These are phyloP conservation scores for Mitragyna speciosa DNA, from an alignment of 257 asterid species.

Conservation along the genomic window DNA sequence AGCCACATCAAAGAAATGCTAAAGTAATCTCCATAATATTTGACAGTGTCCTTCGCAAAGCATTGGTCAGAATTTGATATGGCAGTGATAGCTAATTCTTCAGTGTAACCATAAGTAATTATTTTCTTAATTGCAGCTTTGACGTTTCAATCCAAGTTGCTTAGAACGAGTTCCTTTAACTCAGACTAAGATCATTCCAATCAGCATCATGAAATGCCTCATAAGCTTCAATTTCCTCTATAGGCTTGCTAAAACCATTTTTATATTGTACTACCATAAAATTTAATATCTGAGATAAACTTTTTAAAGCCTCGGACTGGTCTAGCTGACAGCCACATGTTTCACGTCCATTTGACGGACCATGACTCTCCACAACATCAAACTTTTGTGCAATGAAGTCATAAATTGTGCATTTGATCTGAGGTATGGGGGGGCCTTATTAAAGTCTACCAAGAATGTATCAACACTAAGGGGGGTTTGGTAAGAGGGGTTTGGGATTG, in stretches of 20 bases:
- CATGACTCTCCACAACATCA: slow-evolving; percentile 44
- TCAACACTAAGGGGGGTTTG: too few relatives aligned
- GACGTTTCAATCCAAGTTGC: slow-evolving; percentile 74
- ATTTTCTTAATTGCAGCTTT: slow-evolving; percentile 81
- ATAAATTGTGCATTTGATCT: slow-evolving; percentile 57
- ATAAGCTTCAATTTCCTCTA: slow-evolving; percentile 50
- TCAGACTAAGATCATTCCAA: slow-evolving; percentile 89
- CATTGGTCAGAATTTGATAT: slow-evolving; percentile 82
- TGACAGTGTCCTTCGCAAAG: slow-evolving; percentile 89
- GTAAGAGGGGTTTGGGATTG: too few relatives aligned
- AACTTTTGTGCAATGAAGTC: slow-evolving; percentile 77
- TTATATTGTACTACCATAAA: slow-evolving; percentile 54
- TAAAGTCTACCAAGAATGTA: slow-evolving; percentile 57
- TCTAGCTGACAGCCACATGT: slow-evolving; percentile 53
- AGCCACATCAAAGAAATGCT: slow-evolving; percentile 68
- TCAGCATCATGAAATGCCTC: slow-evolving; percentile 70
- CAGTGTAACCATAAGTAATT: slow-evolving; percentile 62
- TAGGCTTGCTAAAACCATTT: slow-evolving; percentile 36
- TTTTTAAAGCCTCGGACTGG: slow-evolving; percentile 52
- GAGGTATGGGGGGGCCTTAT: slow-evolving; percentile 53
- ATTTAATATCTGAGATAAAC: slow-evolving; percentile 76
- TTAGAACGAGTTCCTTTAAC: slow-evolving; percentile 78
- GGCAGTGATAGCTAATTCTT: slow-evolving; percentile 72
- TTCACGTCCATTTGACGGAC: slow-evolving; percentile 51
- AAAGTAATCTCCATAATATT: slow-evolving; percentile 86